Evolutionary conservation across 2,329 filamentous ascomycete species (phyloP), one percentile per base, ranked within the genome.

Genomic region (Fusarium agapanthi): DNA sequence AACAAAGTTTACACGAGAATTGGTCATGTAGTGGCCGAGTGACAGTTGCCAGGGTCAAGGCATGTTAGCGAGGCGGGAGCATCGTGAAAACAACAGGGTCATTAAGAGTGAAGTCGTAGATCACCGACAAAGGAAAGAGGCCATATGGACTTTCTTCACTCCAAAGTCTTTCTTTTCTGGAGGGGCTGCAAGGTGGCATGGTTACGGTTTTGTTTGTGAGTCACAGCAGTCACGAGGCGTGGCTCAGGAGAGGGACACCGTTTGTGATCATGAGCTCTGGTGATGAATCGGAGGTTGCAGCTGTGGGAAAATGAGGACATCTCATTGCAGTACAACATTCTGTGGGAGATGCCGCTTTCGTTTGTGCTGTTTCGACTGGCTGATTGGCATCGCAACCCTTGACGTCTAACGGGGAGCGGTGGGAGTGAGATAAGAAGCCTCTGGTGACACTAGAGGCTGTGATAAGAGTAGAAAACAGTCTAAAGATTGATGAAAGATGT

Each of bases 131-230:
- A 11, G n/a, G 0, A 24, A 10, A 50, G 12, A 34, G 20, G 12
- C 1, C 0, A 8, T 7, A 38, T 6, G 8, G 1, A 7, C 0
- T 28, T n/a, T 38, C 2, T 2, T 18, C 7, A n/a, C 7, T 5
- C 9, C 1, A 16, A 28, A 22, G 7, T 8, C 10, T 28, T 13
- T 22, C 14, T 28, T n/a, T 53, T 16, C 14, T 28, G 11, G 14
- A 50, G 24, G 32, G 24, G 4, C 1, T 15, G 11, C 1, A 13
- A 30, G 32, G 30, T 18, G 32, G 15, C 24, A 57, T n/a, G 6
- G 12, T 3, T 20, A 11, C 24, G 7, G 30, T n/a, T 50, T 48
- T 24, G 40, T 8, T 20, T 58, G 24, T 20, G n/a, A 47, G 24
- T 58, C n/a, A 48, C 8, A 47, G 15, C 11, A 28, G 30, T 11